A percentile compares a stretch with the other conserved stretches of the same genome.
These are phyloP conservation scores for Trichomonas tenax DNA, from an alignment of 208 protist species.

Conservation along the genomic window DNA sequence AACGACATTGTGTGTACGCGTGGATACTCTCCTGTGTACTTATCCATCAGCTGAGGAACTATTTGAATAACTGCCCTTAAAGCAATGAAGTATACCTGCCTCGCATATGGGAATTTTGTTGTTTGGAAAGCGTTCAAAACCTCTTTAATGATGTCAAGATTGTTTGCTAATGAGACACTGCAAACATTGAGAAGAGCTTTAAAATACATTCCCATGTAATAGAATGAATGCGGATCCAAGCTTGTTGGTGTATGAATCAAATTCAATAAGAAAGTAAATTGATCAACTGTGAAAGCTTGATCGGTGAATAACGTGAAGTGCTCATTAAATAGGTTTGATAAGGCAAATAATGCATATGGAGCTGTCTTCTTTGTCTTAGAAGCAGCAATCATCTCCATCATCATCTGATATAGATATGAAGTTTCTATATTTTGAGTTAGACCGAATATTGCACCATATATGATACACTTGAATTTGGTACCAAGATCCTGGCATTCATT, in stretches of 20 bases:
- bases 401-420: background rate
- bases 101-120: background rate
- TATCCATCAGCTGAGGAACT: background rate
- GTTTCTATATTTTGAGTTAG: background rate
- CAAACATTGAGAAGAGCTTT: background rate
- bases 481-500: background rate
- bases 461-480: background rate
- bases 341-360: background rate
- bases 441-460: background rate
- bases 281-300: background rate
- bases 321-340: background rate
- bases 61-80: background rate
- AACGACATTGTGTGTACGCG: background rate
- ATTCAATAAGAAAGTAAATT: background rate
- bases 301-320: background rate
- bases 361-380: background rate
- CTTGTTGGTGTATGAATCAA: background rate
- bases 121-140: background rate
- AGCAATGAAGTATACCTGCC: background rate
- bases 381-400: background rate
- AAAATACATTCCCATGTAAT: background rate
- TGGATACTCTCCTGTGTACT: background rate
- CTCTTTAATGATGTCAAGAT: background rate
- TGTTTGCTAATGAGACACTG: background rate
- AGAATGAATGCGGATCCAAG: background rate